phyloP scores from a whole-genome alignment of 208 protist species.

The Leishmania arabica region DNA sequence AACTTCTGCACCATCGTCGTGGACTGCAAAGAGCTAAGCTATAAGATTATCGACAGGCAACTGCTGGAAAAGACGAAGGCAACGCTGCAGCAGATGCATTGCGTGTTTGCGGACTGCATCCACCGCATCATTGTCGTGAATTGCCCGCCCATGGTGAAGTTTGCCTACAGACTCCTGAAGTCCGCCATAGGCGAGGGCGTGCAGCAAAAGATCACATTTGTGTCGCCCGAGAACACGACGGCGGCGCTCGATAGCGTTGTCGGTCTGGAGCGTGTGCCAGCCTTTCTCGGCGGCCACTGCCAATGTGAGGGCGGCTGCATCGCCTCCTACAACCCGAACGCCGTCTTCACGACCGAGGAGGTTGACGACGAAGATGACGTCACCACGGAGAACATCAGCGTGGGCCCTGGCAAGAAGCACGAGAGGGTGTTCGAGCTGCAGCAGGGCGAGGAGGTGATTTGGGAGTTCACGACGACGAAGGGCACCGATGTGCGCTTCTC shows the following conservation, averaged over 20 bases:
- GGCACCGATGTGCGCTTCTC: slow-evolving; percentile 49
- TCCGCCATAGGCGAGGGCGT: slow-evolving; percentile 39
- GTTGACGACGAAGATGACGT: slow-evolving; percentile 38
- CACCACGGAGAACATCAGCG: slow-evolving; percentile 55
- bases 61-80: slow-evolving; percentile 56
- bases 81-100: slow-evolving; percentile 39
- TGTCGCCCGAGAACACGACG: slow-evolving; percentile 40
- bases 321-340: slow-evolving; percentile 41
- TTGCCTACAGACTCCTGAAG: slow-evolving; percentile 69
- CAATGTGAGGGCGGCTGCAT: slow-evolving; percentile 57
- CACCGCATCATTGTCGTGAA: slow-evolving; percentile 68
- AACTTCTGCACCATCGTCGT: slow-evolving; percentile 57
- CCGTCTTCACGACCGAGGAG: slow-evolving; percentile 24
- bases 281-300: slow-evolving; percentile 65
- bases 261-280: slow-evolving; percentile 49
- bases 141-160: slow-evolving; percentile 63
- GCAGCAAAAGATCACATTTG: slow-evolving; percentile 59
- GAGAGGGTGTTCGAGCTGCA: slow-evolving; percentile 48
- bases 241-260: slow-evolving; percentile 53
- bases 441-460: slow-evolving; percentile 56
- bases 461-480: slow-evolving; percentile 58
- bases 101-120: slow-evolving; percentile 56
- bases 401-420: slow-evolving; percentile 44
- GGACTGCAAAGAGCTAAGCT: slow-evolving; percentile 53
- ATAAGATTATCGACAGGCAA: slow-evolving; percentile 64